These are phyloP conservation scores for Penicillium rolfsii DNA, from an alignment of 2,329 filamentous ascomycete species.

Conservation along the genomic window DNA sequence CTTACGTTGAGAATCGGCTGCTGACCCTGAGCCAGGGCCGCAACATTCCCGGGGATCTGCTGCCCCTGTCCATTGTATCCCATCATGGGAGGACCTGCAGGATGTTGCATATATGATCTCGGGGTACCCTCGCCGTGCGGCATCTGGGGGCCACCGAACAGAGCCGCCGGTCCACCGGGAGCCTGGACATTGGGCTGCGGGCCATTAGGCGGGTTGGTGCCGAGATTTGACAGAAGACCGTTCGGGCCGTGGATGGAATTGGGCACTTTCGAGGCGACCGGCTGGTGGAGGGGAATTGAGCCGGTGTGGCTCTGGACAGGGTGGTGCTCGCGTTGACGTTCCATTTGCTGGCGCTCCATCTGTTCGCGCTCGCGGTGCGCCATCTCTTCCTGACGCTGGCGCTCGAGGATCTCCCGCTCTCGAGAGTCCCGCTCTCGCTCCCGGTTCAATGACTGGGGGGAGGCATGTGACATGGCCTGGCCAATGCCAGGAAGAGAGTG, in stretches of 20 bases:
- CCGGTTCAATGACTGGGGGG: conserved; percentile 47
- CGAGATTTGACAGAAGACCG: conserved; percentile 77
- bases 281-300: conserved; percentile 90
- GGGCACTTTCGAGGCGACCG: conserved; percentile 78
- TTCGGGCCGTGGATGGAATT: conserved; percentile 90
- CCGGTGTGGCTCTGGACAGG: conserved; percentile 85
- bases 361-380: conserved; percentile 60
- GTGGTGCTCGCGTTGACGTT: conserved; percentile 62
- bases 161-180: conserved; percentile 62
- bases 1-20: conserved; percentile 76
- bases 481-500: conserved; percentile 48
- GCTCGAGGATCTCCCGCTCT: conserved; percentile 56
- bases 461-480: conserved; percentile 48
- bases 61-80: conserved; percentile 51
- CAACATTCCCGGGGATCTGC: conserved; percentile 54
- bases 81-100: conserved; percentile 57
- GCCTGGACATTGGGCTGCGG: conserved; percentile 60
- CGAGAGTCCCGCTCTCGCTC: conserved; percentile 56
- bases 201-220: conserved; percentile 60
- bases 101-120: conserved; percentile 66
- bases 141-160: conserved; percentile 69
- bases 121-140: conserved; percentile 56
- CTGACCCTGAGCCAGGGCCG: conserved; percentile 72
- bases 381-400: conserved; percentile 60
- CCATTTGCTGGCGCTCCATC: conserved; percentile 57